These are phyloP conservation scores for Teratosphaeria pseudoeucalypti DNA, from an alignment of 2,329 filamentous ascomycete species.

Conservation along the genomic window DNA sequence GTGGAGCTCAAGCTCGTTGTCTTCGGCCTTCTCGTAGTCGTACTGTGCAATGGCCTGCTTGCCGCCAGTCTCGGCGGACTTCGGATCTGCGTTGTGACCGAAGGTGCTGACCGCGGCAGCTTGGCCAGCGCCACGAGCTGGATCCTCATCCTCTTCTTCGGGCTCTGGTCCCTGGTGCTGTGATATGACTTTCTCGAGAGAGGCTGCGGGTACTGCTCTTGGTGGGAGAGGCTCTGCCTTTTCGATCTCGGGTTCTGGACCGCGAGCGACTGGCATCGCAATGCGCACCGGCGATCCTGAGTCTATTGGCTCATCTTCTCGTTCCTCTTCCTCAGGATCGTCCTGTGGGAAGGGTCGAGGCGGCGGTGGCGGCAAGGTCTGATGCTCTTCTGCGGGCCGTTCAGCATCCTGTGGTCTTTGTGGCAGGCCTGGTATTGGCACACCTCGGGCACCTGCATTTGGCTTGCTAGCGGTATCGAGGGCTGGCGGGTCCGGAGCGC, in stretches of 20 bases:
- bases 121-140: slow-evolving; percentile 44
- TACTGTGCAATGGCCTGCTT: slow-evolving; percentile 74
- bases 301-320: slow-evolving; percentile 33
- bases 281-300: slow-evolving; percentile 68
- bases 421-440: slow-evolving; percentile 69
- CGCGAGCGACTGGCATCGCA: slow-evolving; percentile 71
- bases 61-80: slow-evolving; percentile 39
- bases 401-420: slow-evolving; percentile 39
- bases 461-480: slow-evolving; percentile 60
- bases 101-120: slow-evolving; percentile 36
- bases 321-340: slow-evolving; percentile 18
- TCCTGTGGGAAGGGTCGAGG: slow-evolving; percentile 27
- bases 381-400: slow-evolving; percentile 45
- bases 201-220: slow-evolving; percentile 52
- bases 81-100: slow-evolving; percentile 31
- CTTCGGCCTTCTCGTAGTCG: slow-evolving; percentile 95
- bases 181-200: slow-evolving; percentile 53
- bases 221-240: slow-evolving; percentile 38
- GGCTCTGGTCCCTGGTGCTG: slow-evolving; percentile 54
- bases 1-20: slow-evolving; percentile 84
- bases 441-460: slow-evolving; percentile 50
- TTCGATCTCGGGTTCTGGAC: slow-evolving; percentile 38
- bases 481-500: slow-evolving; percentile 46
- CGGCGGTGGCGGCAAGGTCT: slow-evolving; percentile 34
- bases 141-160: slow-evolving; percentile 48